Conservation (phyloP, 1,284 basidiomycete genomes). For the Ceratobasidium sp. region DNA sequence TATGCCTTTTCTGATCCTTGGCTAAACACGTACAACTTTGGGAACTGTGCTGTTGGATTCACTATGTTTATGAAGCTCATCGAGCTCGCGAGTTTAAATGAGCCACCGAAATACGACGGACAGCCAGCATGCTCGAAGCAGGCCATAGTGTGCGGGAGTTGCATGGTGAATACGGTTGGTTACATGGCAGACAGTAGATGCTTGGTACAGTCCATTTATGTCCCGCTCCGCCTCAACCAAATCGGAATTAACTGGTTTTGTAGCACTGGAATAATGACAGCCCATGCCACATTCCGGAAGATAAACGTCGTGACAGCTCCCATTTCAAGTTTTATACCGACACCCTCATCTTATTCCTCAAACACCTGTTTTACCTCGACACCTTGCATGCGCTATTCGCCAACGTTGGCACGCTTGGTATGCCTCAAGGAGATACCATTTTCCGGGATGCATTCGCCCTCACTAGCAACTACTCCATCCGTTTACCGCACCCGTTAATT, state of each 20-base stretch:
- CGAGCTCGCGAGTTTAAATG: conserved; percentile 27
- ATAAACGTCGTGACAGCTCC: conserved; percentile 10
- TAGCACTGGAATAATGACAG: conserved; percentile 31
- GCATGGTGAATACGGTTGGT: conserved; percentile 10
- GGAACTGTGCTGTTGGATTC: conserved; percentile 34
- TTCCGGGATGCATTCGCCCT: conserved; percentile 11
- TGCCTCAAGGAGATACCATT: neutral
- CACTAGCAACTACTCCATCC: neutral
- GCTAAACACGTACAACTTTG: conserved; percentile 39
- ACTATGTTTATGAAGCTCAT: conserved; percentile 40
- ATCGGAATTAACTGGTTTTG: neutral
- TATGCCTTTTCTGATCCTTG: conserved; percentile 28
- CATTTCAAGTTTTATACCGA: conserved; percentile 18
- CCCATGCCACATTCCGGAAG: neutral
- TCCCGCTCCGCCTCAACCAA: neutral
- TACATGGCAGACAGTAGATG: conserved; percentile 16
- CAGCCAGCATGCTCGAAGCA: neutral
- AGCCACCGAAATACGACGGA: conserved; percentile 26
- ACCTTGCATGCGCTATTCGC: neutral
- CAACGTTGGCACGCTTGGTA: conserved; percentile 4
- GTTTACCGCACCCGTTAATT: conserved; percentile 3
- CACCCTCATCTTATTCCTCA: neutral
- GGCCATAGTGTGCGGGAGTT: neutral
- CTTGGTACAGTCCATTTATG: neutral
- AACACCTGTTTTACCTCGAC: neutral